These are phyloP conservation scores for Capsicum baccatum DNA, from an alignment of 257 asterid species.

Conservation along the genomic window DNA sequence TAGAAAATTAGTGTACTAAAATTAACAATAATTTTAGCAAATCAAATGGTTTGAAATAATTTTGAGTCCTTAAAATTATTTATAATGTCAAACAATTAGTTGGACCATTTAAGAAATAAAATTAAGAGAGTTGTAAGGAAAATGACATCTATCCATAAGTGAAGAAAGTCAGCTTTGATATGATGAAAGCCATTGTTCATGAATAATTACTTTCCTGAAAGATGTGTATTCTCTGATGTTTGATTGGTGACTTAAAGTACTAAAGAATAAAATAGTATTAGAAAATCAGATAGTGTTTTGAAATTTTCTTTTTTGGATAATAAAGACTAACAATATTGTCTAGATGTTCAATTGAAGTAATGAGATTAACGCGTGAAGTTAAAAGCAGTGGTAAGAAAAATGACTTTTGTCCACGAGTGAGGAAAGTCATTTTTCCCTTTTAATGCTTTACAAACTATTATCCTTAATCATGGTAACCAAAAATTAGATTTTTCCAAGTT, in stretches of 20 bases:
- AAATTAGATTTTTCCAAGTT: neutral
- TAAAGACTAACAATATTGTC: neutral
- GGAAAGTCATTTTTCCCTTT: neutral
- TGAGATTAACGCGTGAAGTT: neutral
- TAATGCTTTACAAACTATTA: neutral
- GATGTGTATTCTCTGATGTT: neutral
- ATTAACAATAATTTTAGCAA: neutral
- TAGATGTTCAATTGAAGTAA: neutral
- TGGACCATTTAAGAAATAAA: neutral
- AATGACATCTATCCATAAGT: neutral
- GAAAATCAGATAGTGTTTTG: neutral
- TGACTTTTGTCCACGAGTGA: neutral
- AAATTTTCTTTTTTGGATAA: no score
- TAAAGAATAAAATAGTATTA: no score
- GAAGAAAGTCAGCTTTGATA: neutral
- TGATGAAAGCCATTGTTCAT: neutral
- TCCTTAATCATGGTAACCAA: neutral
- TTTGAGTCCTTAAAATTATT: neutral
- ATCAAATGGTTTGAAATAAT: neutral
- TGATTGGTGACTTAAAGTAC: neutral
- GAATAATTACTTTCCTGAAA: no score
- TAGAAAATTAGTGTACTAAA: neutral
- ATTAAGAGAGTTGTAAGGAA: neutral
- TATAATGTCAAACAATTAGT: neutral
- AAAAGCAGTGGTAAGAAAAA: neutral